Base-by-base conservation (phyloP, 129 eudicot genomes). In the Heracleum sosnowskyi region DNA sequence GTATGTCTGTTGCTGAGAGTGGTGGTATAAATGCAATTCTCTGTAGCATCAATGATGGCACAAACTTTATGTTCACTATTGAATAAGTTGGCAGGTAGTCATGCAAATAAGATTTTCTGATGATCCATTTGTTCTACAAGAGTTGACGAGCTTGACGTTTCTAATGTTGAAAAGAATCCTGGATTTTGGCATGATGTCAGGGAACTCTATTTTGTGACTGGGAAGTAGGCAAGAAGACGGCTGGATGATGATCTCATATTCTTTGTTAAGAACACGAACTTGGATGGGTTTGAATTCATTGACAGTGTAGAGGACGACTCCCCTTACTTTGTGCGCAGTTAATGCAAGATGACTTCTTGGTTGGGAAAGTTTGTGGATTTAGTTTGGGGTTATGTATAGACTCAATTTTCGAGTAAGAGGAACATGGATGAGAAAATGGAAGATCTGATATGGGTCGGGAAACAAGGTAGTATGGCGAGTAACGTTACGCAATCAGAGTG, bases 241-340 rank as follows among this genome's bases (percentile, higher is more conserved):
- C 91, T 90, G 69, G 98, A 95, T 72, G 97, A 95, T 76, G 98
- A 95, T 82, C 97, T 95, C 35, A 66, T 95, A 68, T 95, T 95
- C 89, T 95, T 95, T 83, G 97, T 91, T 46, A 84, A 86, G 44
- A 95, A 95, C 78, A 77, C 87, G 96, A 81, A 80, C 49, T 78
- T 79, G 79, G 87, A 83, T 77, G 84, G 84, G 36, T 74, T 82
- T 73, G 88, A 88, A 20, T 77, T 85, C 62, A 83, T 81, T 83
- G 95, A 91, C 49, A 84, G 86, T 72, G 60, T 68, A 51, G 94
- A 87, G 73, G 92, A 82, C 29, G 79, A 87, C 83, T 81, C 92
- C 64, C 98, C 98, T 76, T 93, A 90, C 83, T 93, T 93, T 89
- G 98, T 93, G 76, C 98, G 98, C 87, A 93, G 98, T n/a, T n/a